These are phyloP conservation scores for Candida sp. DNA, from an alignment of 1,139 yeast species.

Conservation along the genomic window DNA sequence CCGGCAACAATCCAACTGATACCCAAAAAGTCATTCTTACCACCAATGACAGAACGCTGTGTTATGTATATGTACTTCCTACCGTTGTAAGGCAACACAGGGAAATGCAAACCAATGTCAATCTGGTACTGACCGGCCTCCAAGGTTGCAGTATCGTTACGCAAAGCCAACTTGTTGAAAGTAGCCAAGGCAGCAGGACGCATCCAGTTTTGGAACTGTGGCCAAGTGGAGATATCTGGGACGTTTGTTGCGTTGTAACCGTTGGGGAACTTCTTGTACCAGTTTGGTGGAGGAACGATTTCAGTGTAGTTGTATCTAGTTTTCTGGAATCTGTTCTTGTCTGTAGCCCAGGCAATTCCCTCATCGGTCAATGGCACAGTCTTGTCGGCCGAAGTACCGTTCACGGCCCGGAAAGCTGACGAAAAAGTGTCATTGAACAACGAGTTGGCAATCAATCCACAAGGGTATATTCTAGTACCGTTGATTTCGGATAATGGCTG, in stretches of 20 bases:
- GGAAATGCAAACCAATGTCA: conserved; percentile 83
- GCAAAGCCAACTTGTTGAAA: conserved; percentile 79
- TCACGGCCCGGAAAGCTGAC: conserved; percentile 42
- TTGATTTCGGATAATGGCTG: conserved; percentile 73
- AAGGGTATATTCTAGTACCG: conserved; percentile 67
- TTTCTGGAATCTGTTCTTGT: conserved; percentile 58
- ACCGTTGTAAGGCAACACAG: conserved; percentile 84
- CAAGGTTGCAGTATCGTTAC: conserved; percentile 73
- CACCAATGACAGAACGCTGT: conserved; percentile 90
- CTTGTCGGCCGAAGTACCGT: conserved; percentile 46
- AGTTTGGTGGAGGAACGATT: conserved; percentile 80
- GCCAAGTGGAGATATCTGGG: conserved; percentile 62
- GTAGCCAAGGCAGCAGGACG: conserved; percentile 89
- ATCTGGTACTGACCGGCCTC: conserved; percentile 73
- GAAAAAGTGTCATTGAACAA: conserved; percentile 71
- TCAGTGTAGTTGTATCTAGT: conserved; percentile 61
- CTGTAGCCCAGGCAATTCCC: conserved; percentile 74
- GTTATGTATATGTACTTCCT: conserved; percentile 79
- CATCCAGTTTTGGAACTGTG: conserved; percentile 97
- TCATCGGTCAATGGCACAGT: conserved; percentile 44
- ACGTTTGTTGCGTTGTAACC: conserved; percentile 72
- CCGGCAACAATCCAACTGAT: conserved; percentile 92
- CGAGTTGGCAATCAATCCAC: conserved; percentile 82
- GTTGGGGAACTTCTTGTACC: conserved; percentile 67
- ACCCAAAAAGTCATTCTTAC: conserved; percentile 87